These are phyloP conservation scores for Prorocentrum cordatum DNA, from an alignment of 169 alveolate species.

Conservation along the genomic window DNA sequence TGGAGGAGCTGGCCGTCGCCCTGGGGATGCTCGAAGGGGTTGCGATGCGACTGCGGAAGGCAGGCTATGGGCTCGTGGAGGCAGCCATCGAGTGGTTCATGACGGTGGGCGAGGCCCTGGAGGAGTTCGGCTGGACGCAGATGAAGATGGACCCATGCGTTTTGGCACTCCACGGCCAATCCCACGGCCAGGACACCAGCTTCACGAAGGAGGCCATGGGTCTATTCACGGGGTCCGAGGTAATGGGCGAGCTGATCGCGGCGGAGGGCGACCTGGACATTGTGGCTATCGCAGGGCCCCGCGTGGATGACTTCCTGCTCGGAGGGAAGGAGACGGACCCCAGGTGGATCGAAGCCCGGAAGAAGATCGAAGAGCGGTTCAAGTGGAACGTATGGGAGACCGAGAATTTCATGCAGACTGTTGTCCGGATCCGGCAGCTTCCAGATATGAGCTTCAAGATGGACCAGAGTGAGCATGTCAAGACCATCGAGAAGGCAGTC, in stretches of 20 bases:
- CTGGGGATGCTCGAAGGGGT: background rate
- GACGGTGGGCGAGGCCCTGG: background rate
- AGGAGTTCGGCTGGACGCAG: background rate
- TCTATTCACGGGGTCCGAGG: too few species aligned
- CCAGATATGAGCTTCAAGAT: too few species aligned
- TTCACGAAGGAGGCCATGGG: too few species aligned
- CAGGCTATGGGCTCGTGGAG: background rate
- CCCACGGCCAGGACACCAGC: too few species aligned
- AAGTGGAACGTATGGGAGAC: background rate
- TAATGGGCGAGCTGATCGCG: too few species aligned
- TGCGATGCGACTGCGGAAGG: background rate
- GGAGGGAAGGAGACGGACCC: background rate
- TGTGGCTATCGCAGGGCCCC: background rate
- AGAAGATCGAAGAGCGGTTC: background rate
- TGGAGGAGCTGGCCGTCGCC: background rate
- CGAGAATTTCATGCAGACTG: background rate
- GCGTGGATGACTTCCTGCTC: background rate
- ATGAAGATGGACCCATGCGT: background rate
- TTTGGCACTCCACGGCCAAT: background rate
- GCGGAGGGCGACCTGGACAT: background rate
- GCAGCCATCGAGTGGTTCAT: conserved; percentile 8
- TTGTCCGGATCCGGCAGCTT: background rate
- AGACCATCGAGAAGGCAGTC: too few species aligned
- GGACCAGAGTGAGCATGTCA: too few species aligned
- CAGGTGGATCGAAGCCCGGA: background rate